Evolutionary conservation across 768 basidiomycete genomes (phyloP).

Genomic region (Leccinum subtestaceum): DNA sequence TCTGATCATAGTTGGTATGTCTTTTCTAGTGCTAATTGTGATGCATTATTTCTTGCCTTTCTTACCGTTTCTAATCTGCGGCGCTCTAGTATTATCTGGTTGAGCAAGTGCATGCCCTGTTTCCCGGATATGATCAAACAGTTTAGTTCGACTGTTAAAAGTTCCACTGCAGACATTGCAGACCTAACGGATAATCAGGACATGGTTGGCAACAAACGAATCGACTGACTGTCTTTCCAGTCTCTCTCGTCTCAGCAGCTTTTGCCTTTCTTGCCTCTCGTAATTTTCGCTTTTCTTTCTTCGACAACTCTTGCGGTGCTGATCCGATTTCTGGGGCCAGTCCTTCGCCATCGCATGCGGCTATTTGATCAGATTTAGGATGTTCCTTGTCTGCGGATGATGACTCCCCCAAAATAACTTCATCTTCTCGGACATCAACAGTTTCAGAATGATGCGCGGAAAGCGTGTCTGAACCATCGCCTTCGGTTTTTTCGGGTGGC

Average conservation of each 20-base stretch:
- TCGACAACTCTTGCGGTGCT: conserved; percentile 46
- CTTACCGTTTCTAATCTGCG: conserved; percentile 37
- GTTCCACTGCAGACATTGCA: conserved; percentile 68
- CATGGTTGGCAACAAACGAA: background rate
- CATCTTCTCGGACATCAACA: conserved; percentile 8
- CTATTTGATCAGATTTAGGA: conserved; percentile 4
- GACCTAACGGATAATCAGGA: conserved; percentile 27
- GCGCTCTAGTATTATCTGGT: conserved; percentile 24
- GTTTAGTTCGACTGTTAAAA: conserved; percentile 68
- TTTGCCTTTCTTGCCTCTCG: conserved; percentile 68
- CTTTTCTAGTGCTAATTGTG: conserved; percentile 2
- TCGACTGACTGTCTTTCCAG: background rate
- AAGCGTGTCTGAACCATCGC: conserved; percentile 1
- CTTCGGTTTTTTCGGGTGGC: conserved; percentile 7
- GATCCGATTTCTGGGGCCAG: background rate
- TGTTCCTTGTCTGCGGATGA: conserved; percentile 5
- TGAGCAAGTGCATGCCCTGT: conserved; percentile 66
- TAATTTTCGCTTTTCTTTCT: conserved; percentile 78
- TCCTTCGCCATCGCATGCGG: background rate
- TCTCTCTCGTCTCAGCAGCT: conserved; percentile 2
- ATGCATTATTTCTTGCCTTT: conserved; percentile 21
- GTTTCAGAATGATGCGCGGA: background rate
- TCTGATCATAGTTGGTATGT: conserved; percentile 7
- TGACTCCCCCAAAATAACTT: conserved; percentile 1
- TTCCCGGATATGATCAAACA: conserved; percentile 71